Evolutionary conservation across 2,329 filamentous ascomycete genomes (phyloP), one percentile per base, ranked within the genome.

Genomic region (Claviceps arundinis): DNA sequence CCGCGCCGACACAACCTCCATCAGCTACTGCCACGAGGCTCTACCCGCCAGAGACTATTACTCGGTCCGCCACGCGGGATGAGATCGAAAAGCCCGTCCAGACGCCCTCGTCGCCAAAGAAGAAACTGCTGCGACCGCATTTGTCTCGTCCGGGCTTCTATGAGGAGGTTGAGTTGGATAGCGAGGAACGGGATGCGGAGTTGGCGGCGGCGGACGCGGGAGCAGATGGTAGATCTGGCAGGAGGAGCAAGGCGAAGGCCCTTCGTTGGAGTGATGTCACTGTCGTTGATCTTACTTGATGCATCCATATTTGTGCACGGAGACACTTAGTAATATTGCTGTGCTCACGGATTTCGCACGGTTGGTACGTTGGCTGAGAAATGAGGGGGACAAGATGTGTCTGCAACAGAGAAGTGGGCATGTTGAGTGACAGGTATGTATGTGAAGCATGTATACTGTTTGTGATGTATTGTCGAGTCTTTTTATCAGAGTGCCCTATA

Each of bases 51-150:
- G 9, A 50, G 17, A 3, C 24, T 14, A 37, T 40, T 7, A 24
- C 11, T 22, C n/a, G 11, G 19, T 9, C 43, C n/a, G 4, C 22
- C 14, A n/a, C 24, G 53, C 41, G 24, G 48, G n/a, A 16, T 54
- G 26, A 61, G 41, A 38, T 11, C 2, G 13, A 19, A 14, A 17
- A 26, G 38, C 6, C 26, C 24, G 5, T 30, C 11, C 19, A 47
- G 47, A 34, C 47, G 41, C 9, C 51, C 3, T 56, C 58, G 7
- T 37, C 44, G n/a, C 13, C 52, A 52, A 65, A 60, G 58, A 73
- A 70, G 55, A 73, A 67, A 54, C 54, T 72, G 13, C 64, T 70
- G 54, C 57, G 70, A 38, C 68, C 70, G 13, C 64, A 65, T 43
- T 60, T 59, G 26, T 68, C 67, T 45, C 60, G 60, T 14, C 59